Conservation (phyloP, 768 basidiomycete genomes). For the Sistotremastrum niveocremeum region DNA sequence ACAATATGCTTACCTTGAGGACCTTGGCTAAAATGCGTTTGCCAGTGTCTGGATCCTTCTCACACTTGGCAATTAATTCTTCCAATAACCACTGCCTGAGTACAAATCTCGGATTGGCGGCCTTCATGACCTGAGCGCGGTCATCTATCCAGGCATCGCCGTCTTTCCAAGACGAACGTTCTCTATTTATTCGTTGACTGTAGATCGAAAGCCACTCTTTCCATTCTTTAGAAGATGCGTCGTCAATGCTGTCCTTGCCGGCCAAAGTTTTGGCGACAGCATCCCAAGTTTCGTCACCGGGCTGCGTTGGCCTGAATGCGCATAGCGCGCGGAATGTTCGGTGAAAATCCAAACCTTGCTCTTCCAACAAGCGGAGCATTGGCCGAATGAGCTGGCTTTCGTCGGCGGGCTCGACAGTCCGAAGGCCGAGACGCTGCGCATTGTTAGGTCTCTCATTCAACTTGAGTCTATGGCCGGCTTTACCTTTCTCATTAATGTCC, state of each 20-base stretch:
- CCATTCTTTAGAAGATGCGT: constrained; percentile 1
- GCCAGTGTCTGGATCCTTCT: constrained; percentile 48
- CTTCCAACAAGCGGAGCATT: constrained; percentile 61
- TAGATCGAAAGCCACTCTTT: background rate
- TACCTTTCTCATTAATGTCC: constrained; percentile 55
- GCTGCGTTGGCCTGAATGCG: constrained; percentile 38
- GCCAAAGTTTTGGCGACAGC: background rate
- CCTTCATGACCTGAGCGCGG: constrained; percentile 21
- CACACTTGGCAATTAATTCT: constrained; percentile 72
- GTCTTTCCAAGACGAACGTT: too few species aligned
- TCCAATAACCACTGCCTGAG: constrained; percentile 93
- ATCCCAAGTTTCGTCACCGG: background rate
- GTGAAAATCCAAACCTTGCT: constrained; percentile 76
- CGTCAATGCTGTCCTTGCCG: constrained; percentile 6
- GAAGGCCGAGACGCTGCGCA: constrained; percentile 62
- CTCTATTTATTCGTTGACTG: too few species aligned
- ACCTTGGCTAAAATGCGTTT: constrained; percentile 67
- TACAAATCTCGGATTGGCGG: constrained; percentile 81
- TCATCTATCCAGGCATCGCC: too few species aligned
- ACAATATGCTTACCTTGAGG: constrained; percentile 44
- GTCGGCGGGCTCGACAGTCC: constrained; percentile 40
- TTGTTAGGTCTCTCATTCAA: background rate
- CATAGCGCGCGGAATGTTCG: constrained; percentile 65
- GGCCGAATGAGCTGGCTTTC: constrained; percentile 47
- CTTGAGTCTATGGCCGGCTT: constrained; percentile 3